phyloP scores from a whole-genome alignment of 2,329 filamentous ascomycete genomes.

The Eutypa lata region DNA sequence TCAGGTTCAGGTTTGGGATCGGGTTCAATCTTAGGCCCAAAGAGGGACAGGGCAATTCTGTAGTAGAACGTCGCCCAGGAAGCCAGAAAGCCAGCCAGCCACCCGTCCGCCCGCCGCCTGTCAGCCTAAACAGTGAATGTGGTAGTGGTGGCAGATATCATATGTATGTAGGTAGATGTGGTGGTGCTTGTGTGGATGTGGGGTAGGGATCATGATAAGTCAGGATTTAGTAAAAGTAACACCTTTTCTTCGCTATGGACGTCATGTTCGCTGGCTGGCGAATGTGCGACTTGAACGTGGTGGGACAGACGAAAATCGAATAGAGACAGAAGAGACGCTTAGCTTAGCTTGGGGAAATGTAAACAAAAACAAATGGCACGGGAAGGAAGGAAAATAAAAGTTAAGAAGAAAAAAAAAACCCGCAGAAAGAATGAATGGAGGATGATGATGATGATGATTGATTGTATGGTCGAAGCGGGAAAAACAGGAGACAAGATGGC shows the following conservation, averaged over 20 bases:
- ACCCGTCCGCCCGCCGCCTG: not conserved
- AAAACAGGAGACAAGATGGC: too few relatives aligned
- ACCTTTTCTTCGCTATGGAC: slow-evolving; percentile 23
- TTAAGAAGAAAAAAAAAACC: too few relatives aligned
- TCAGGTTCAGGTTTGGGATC: not conserved
- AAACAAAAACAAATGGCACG: too few relatives aligned
- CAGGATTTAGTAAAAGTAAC: slow-evolving; percentile 3
- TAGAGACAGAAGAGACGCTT: not conserved
- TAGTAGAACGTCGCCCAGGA: not conserved
- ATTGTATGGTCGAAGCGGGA: too few relatives aligned
- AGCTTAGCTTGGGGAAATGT: too few relatives aligned
- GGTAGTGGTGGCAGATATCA: slow-evolving; percentile 1
- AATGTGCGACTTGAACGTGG: too few relatives aligned
- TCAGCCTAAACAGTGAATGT: not conserved
- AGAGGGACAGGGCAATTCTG: not conserved
- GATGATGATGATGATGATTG: too few relatives aligned
- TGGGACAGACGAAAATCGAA: not conserved
- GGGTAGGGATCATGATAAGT: slow-evolving; percentile 2
- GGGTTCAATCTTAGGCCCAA: not conserved
- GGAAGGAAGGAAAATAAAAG: too few relatives aligned
- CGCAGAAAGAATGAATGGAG: too few relatives aligned
- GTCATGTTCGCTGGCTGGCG: slow-evolving; percentile 9
- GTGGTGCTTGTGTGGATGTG: slow-evolving; percentile 12
- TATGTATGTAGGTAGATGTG: slow-evolving; percentile 6
- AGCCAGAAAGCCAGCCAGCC: too few relatives aligned